Evolutionary conservation across 2,329 filamentous ascomycete genomes (phyloP), one percentile per base, ranked within the genome.

Genomic region (Ceratocystis ficicola): DNA sequence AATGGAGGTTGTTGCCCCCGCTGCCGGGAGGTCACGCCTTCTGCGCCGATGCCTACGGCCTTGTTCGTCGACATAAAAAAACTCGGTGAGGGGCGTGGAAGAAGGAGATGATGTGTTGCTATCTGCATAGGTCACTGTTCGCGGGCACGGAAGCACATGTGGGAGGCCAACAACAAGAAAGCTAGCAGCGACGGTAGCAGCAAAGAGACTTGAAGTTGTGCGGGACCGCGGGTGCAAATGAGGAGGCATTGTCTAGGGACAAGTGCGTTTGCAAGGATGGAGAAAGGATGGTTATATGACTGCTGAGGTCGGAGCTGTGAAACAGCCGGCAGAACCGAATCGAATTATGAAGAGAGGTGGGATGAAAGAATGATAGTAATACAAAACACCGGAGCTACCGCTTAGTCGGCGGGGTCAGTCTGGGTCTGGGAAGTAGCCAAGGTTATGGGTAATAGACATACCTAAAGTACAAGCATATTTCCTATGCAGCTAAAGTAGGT

Each of bases 191-290:
- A 97, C 83, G 0, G 93, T 97, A n/a, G 88, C 90, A 63, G 90
- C 91, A 78, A 99, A 99, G 68, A 99, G 86, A 59, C 91, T 94
- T 66, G 89, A 92, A 71, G 94, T 99, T 78, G 90, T 89, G 72
- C 90, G 87, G 70, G 93, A 97, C 75, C 92, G 87, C 44, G 94
- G 94, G 76, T 99, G 94, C 52, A 99, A 86, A 77, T 93, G 88
- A 68, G 90, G 89, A 72, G 90, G 86, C 89, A 94, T 94, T 74
- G 73, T 77, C 65, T 69, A 44, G 65, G 61, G 32, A 30, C 50
- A 66, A 57, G 25, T 46, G 63, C 28, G 48, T 20, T 20, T 57
- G 20, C 25, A 22, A 25, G 32, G 5, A 28, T 5, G 46, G 22
- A 46, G 25, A 28, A 25, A 4, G 30, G 44, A 10, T 36, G 30